Conservation (phyloP, 805 yeast genomes). For the Blastobotrys attinorum region DNA sequence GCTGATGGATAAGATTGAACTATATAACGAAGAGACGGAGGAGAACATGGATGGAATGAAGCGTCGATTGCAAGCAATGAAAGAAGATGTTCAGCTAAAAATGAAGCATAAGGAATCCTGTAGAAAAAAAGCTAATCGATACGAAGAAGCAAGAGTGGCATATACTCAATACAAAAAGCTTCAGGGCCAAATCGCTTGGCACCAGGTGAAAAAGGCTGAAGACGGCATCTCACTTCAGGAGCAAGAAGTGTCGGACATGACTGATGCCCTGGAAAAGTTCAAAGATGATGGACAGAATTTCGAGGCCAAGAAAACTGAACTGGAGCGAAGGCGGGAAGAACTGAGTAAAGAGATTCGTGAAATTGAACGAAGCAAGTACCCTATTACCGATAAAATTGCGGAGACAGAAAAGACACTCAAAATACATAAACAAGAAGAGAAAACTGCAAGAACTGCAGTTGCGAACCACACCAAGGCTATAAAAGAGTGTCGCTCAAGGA, state of each 20-base stretch:
- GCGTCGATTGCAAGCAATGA: slow-evolving; percentile 35
- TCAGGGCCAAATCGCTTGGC: neutral
- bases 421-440: neutral
- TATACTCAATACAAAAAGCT: neutral
- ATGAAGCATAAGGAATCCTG: slow-evolving; percentile 15
- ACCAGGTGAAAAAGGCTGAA: neutral
- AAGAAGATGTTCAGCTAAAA: slow-evolving; percentile 31
- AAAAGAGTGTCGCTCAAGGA: too few relatives aligned
- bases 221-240: too few relatives aligned
- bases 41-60: slow-evolving; percentile 35
- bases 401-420: slow-evolving; percentile 8
- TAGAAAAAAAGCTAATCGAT: slow-evolving; percentile 11
- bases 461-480: too few relatives aligned
- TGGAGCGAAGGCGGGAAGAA: neutral
- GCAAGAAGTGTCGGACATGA: too few relatives aligned
- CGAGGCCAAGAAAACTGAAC: slow-evolving; percentile 13
- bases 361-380: neutral
- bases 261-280: too few relatives aligned
- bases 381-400: neutral
- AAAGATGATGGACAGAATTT: slow-evolving; percentile 3
- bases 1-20: slow-evolving; percentile 50
- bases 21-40: slow-evolving; percentile 33
- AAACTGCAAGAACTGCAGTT: neutral
- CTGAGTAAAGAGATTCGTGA: neutral
- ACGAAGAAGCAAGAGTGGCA: slow-evolving; percentile 12